Base-by-base conservation (phyloP, 495 filamentous ascomycete species). In the Aspergillus olivimuriae region DNA sequence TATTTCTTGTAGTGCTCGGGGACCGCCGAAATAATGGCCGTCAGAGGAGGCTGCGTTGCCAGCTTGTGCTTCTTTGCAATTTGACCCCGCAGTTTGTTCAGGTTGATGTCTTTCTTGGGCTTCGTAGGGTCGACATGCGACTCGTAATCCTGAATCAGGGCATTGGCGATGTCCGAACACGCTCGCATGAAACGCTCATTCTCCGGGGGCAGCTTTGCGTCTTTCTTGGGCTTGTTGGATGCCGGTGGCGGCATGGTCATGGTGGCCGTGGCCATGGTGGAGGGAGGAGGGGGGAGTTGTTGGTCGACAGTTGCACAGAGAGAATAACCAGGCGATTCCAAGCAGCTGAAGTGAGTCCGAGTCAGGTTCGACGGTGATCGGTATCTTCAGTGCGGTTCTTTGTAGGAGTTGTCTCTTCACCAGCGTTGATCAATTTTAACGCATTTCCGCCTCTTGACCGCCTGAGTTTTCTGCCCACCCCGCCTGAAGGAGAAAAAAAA, bases 1-100 rank as follows among this genome's bases (percentile, higher is more conserved):
- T 97, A 96, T 73, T 96, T 97, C 73, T 98, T 98, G 70, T 96
- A 95, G 66, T 97, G 89, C 57, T 97, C 94, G 21, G 92, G 92
- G 26, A 98, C 87, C 12, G 92, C 92, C 19, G 92, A 89, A 53
- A 98, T 95, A 58, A 98, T 98, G 46, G 92, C 90, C 18, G 89
- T 96, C 43, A 98, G 73, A 22, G 92, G 89, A 17, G 92, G 92
- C 46, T 92, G 85, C 56, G 74, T 84, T 55, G 76, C 81, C 46
- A 98, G 68, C 53, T 76, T 81, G 69, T 96, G 88, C 68, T 95
- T 96, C 69, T 89, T 94, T 9, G 92, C 79, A 43, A 95, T 80
- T 60, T 90, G 89, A 46, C 86, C 78, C 39, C 92, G 83, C 43
- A 98, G 67, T 43, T 75, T 77, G 66, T 98, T 98, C 52, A 98